A percentile compares a stretch with the other conserved stretches of the same genome.
Conservation (phyloP, 2,329 filamentous ascomycete genomes). For the Fusarium pilosicola region DNA sequence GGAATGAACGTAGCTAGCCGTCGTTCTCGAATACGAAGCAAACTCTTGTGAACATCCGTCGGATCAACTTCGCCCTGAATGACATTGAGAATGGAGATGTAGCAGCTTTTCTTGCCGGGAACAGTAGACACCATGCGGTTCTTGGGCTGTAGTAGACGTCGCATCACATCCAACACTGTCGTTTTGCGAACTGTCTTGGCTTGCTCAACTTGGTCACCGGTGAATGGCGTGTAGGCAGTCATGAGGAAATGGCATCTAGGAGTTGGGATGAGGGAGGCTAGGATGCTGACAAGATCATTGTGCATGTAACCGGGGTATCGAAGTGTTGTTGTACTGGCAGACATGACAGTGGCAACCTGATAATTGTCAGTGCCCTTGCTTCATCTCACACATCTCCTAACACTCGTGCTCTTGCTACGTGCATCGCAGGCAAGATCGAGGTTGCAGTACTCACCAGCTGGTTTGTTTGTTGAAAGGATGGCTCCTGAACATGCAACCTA, state of each 20-base stretch:
- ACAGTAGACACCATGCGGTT: constrained; percentile 99
- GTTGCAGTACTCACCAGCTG: constrained; percentile 72
- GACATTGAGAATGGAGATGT: constrained; percentile 98
- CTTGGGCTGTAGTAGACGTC: constrained; percentile 92
- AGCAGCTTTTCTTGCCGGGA: constrained; percentile 96
- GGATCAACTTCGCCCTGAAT: constrained; percentile 99
- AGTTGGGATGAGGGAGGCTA: constrained; percentile 94
- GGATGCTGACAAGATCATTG: constrained; percentile 96
- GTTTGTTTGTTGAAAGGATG: constrained; percentile 97
- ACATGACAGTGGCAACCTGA: constrained; percentile 97
- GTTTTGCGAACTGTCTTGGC: constrained; percentile 98
- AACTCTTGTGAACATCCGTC: constrained; percentile 97
- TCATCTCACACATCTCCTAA: not conserved
- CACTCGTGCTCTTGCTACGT: not conserved
- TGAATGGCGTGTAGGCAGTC: constrained; percentile 98
- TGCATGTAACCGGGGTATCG: constrained; percentile 99
- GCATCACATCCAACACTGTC: constrained; percentile 97
- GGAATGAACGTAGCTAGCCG: constrained; percentile 96
- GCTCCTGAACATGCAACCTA: constrained; percentile 91
- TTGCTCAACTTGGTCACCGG: constrained; percentile 93
- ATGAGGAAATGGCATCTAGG: constrained; percentile 98
- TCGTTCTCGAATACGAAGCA: constrained; percentile 93
- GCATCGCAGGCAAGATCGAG: not conserved
- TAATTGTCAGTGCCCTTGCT: constrained; percentile 11
- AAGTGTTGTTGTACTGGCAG: constrained; percentile 93